These are phyloP conservation scores for Aspergillus proliferans DNA, from an alignment of 2,329 filamentous ascomycete species.

Conservation along the genomic window DNA sequence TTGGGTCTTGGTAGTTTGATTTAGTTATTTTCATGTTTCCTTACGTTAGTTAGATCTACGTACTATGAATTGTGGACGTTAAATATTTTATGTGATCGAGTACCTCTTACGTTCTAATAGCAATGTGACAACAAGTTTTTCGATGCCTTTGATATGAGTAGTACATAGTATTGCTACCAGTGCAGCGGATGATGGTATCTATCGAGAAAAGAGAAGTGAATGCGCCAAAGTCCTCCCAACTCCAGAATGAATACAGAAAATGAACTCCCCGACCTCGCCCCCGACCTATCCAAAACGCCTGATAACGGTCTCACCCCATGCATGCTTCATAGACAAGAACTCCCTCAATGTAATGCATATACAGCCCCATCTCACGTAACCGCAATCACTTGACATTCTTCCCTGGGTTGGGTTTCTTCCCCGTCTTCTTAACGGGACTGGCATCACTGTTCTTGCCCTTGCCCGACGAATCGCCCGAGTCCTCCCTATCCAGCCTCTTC, in stretches of 20 bases:
- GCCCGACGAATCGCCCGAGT: constrained; percentile 2
- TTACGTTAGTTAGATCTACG: constrained; percentile 21
- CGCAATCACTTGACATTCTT: constrained; percentile 11
- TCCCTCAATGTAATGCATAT: background rate
- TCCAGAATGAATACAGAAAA: background rate
- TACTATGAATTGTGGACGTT: background rate
- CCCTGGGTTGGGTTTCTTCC: constrained; percentile 18
- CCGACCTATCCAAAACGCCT: background rate
- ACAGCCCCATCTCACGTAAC: background rate
- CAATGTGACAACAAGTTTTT: background rate
- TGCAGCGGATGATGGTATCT: background rate
- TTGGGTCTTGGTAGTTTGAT: constrained; percentile 17
- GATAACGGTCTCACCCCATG: background rate
- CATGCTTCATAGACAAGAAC: background rate
- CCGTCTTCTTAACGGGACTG: constrained; percentile 19
- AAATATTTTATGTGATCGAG: background rate
- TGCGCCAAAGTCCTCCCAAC: background rate
- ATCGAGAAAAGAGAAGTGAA: background rate
- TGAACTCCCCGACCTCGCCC: background rate
- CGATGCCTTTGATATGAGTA: constrained; percentile 13
- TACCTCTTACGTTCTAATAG: constrained; percentile 5
- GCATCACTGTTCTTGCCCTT: constrained; percentile 15
- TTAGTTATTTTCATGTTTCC: constrained; percentile 41
- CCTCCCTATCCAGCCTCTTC: constrained; percentile 6
- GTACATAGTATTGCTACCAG: constrained; percentile 10